Evolutionary conservation across 805 yeast genomes (phyloP).

Genomic region (Candida maltosa): DNA sequence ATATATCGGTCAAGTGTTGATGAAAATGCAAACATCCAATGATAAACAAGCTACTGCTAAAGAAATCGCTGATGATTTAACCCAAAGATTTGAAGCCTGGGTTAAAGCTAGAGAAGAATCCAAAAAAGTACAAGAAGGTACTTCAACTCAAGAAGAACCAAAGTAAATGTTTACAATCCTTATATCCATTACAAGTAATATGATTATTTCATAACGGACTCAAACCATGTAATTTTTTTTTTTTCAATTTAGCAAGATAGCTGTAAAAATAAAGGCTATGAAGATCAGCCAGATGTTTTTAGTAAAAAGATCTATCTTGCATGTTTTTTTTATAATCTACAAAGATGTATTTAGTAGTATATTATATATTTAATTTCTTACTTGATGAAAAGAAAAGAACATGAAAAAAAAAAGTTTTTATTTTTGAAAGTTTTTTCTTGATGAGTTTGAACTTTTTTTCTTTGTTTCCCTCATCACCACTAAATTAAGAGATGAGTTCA

Average conservation of each 20-base stretch:
- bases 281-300: too few relatives aligned
- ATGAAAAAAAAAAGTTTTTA: background rate
- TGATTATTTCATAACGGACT: slow-evolving; percentile 33
- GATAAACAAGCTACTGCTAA: slow-evolving; percentile 31
- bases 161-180: slow-evolving; percentile 38
- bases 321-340: too few relatives aligned
- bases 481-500: slow-evolving; percentile 5
- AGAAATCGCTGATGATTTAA: slow-evolving; percentile 34
- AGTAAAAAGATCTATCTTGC: too few relatives aligned
- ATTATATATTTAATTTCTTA: too few relatives aligned
- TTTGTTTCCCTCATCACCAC: slow-evolving; percentile 1
- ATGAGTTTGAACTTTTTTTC: slow-evolving; percentile 1
- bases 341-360: too few relatives aligned
- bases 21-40: slow-evolving; percentile 27
- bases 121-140: slow-evolving; percentile 8
- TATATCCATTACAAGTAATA: slow-evolving; percentile 39
- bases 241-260: slow-evolving; percentile 31
- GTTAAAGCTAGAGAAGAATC: slow-evolving; percentile 11
- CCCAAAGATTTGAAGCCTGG: slow-evolving; percentile 25
- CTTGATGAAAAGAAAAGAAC: background rate
- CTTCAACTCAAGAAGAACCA: background rate
- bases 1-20: slow-evolving; percentile 22
- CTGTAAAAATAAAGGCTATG: too few relatives aligned
- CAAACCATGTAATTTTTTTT: slow-evolving; percentile 42
- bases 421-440: background rate